Conservation (phyloP, 495 filamentous ascomycete genomes). For the Penicillium parvum region DNA sequence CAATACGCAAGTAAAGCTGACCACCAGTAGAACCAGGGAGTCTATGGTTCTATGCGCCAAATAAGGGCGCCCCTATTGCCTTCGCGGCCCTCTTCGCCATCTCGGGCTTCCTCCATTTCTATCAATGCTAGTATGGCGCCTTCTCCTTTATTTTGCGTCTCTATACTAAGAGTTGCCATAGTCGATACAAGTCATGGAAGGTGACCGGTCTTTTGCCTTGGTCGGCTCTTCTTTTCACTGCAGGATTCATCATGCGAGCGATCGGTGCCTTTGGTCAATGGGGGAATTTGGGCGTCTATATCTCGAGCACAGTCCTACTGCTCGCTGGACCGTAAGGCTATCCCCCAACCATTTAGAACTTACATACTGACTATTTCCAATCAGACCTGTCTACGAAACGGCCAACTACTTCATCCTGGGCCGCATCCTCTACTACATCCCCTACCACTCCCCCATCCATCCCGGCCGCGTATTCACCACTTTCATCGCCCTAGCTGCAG, state of each 20-base stretch:
- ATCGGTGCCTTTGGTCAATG: conserved; percentile 56
- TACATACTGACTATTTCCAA: conserved; percentile 1
- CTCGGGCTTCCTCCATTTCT: conserved; percentile 55
- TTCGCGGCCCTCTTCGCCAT: conserved; percentile 61
- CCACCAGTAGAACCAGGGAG: conserved; percentile 40
- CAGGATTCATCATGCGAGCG: conserved; percentile 55
- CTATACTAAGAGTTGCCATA: conserved; percentile 8
- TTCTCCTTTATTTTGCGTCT: too few species aligned
- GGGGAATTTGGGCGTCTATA: conserved; percentile 52
- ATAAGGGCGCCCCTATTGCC: conserved; percentile 65
- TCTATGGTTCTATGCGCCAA: conserved; percentile 69
- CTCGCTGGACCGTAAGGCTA: conserved; percentile 59
- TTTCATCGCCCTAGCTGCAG: conserved; percentile 59
- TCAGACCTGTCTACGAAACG: conserved; percentile 65
- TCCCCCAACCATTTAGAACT: background rate
- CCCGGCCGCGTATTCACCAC: conserved; percentile 71
- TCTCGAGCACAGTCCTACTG: conserved; percentile 56
- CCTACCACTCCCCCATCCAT: conserved; percentile 72
- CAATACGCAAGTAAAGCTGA: conserved; percentile 7
- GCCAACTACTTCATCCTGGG: conserved; percentile 75
- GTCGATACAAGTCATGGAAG: conserved; percentile 46
- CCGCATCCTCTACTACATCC: conserved; percentile 73
- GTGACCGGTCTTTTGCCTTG: conserved; percentile 54
- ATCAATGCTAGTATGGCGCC: conserved; percentile 60
- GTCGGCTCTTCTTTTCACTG: conserved; percentile 47